phyloP scores from a whole-genome alignment of 805 yeast genomes.

The Debaryomyces tyrocola region DNA sequence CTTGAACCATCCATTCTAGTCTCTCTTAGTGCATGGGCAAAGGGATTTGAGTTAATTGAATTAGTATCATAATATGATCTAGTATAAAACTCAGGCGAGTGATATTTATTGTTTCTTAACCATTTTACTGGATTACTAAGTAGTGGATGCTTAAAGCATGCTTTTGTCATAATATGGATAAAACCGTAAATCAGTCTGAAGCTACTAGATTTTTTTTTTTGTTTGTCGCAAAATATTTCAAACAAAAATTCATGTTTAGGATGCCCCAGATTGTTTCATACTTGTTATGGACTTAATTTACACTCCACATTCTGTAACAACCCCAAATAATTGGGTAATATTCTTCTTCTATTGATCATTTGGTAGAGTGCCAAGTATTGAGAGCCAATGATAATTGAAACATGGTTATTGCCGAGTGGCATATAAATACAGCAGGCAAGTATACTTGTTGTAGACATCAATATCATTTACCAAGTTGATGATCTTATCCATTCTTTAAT shows the following conservation, averaged over 20 bases:
- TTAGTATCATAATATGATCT: slow-evolving; percentile 15
- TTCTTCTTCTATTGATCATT: too few species aligned
- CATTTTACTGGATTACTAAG: slow-evolving; percentile 30
- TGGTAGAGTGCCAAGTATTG: too few species aligned
- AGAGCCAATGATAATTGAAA: too few species aligned
- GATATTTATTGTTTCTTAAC: slow-evolving; percentile 22
- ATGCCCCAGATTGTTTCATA: too few species aligned
- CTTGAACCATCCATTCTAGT: slow-evolving; percentile 26
- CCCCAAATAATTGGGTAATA: too few species aligned
- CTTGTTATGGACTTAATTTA: neutral
- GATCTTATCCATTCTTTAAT: too few species aligned
- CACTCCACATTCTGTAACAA: too few species aligned
- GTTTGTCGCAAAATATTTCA: neutral
- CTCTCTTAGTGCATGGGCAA: slow-evolving; percentile 21
- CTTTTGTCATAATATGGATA: neutral
- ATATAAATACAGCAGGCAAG: too few species aligned
- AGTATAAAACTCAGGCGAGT: slow-evolving; percentile 17
- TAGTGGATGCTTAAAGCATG: slow-evolving; percentile 26
- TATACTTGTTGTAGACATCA: too few species aligned
- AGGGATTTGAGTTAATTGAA: slow-evolving; percentile 24
- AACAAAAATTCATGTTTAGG: neutral
- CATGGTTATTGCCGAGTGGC: too few species aligned
- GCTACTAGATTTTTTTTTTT: neutral
- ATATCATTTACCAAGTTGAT: too few species aligned
- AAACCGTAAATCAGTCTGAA: neutral